A percentile compares a stretch with the other conserved stretches of the same genome.
These are phyloP conservation scores for Fusarium anguioides DNA, from an alignment of 2,329 filamentous ascomycete genomes.

Conservation along the genomic window DNA sequence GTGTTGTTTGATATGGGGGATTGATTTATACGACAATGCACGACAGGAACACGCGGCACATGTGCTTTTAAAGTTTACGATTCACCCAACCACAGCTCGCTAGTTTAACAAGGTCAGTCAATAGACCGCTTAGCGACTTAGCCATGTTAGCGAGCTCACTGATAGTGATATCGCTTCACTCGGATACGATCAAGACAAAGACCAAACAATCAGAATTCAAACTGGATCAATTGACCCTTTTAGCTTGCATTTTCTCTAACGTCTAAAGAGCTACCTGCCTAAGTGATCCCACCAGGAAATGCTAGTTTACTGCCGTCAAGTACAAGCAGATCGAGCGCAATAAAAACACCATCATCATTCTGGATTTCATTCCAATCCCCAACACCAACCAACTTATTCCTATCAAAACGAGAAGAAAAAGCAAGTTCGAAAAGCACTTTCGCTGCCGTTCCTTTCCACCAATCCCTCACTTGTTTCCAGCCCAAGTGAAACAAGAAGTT, in stretches of 20 bases:
- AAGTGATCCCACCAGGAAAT: constrained; percentile 19
- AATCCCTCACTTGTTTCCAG: constrained; percentile 1
- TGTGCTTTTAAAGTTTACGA: background rate
- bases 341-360: constrained; percentile 40
- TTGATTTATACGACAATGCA: background rate
- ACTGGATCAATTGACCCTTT: constrained; percentile 26
- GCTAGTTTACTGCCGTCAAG: constrained; percentile 16
- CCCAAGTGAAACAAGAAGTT: constrained; percentile 10
- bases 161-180: background rate
- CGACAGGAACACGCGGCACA: background rate
- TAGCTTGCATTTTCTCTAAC: constrained; percentile 47
- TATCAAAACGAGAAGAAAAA: background rate
- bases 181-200: background rate
- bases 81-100: background rate
- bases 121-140: no score
- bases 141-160: no score
- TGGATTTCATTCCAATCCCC: constrained; percentile 15
- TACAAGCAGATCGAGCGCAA: constrained; percentile 7
- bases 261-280: constrained; percentile 43
- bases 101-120: background rate
- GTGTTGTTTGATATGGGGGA: no score
- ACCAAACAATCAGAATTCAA: background rate
- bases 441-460: background rate
- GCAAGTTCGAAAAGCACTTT: constrained; percentile 2
- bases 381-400: constrained; percentile 2